phyloP scores from a whole-genome alignment of 2,329 filamentous ascomycete species.

The Sclerotinia glacialis region DNA sequence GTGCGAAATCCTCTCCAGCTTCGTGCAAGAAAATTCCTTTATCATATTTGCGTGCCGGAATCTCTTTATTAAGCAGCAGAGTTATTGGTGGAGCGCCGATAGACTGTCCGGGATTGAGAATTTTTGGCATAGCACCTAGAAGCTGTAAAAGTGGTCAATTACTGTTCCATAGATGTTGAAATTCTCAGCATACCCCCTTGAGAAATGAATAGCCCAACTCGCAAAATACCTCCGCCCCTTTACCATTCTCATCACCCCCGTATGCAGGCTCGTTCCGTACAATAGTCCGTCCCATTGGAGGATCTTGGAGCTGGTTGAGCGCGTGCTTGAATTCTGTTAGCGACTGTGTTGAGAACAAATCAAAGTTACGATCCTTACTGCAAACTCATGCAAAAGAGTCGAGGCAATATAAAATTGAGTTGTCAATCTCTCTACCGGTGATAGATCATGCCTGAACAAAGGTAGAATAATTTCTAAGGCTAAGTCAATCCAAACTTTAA shows the following conservation, averaged over 20 bases:
- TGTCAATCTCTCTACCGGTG: neutral
- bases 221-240: slow-evolving; percentile 7
- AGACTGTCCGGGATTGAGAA: neutral
- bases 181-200: neutral
- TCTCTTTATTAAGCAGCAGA: slow-evolving; percentile 4
- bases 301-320: slow-evolving; percentile 4
- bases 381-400: slow-evolving; percentile 2
- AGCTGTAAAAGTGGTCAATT: neutral
- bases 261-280: neutral
- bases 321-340: slow-evolving; percentile 8
- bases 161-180: neutral
- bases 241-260: neutral
- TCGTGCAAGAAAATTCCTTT: slow-evolving; percentile 14
- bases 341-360: neutral
- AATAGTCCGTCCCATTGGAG: neutral
- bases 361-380: neutral
- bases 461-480: slow-evolving; percentile 1
- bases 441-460: slow-evolving; percentile 10
- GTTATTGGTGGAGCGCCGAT: neutral
- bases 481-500: slow-evolving; percentile 2
- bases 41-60: slow-evolving; percentile 2
- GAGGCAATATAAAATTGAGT: slow-evolving; percentile 11
- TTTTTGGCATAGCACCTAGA: neutral
- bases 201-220: slow-evolving; percentile 9
- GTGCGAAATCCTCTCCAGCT: neutral